Conservation (phyloP, 192 early-diverging fungal species). For the Geranomyces variabilis region DNA sequence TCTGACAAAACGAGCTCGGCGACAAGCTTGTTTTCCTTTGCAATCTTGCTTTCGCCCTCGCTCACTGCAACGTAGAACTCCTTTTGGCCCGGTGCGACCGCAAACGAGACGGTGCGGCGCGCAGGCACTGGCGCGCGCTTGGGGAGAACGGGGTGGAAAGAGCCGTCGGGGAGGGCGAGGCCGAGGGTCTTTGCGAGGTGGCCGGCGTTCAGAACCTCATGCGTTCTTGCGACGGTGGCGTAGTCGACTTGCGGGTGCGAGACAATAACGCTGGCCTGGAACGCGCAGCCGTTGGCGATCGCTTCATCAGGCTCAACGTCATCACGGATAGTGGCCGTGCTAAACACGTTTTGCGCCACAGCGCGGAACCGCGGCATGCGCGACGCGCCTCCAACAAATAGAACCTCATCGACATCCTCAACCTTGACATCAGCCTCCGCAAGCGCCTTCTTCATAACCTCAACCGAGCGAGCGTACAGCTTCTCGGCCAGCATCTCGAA, state of each 20-base stretch:
- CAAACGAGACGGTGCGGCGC: slow-evolving; percentile 74
- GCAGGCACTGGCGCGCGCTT: slow-evolving; percentile 86
- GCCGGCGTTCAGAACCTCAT: slow-evolving; percentile 64
- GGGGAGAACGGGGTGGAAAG: slow-evolving; percentile 79
- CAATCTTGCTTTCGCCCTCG: slow-evolving; percentile 72
- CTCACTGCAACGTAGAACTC: slow-evolving; percentile 80
- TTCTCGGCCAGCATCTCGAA: slow-evolving; percentile 88
- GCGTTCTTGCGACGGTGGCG: slow-evolving; percentile 52
- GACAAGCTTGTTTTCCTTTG: slow-evolving; percentile 58
- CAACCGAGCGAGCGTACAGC: slow-evolving; percentile 71
- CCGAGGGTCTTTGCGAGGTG: slow-evolving; percentile 79
- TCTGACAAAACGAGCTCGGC: slow-evolving; percentile 70
- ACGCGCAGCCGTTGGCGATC: slow-evolving; percentile 85
- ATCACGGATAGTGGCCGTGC: slow-evolving; percentile 64
- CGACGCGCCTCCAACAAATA: slow-evolving; percentile 86
- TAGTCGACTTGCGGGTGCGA: slow-evolving; percentile 57
- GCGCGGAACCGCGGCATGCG: slow-evolving; percentile 86
- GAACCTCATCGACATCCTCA: slow-evolving; percentile 83
- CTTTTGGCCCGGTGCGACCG: slow-evolving; percentile 63
- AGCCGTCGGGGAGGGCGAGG: slow-evolving; percentile 68
- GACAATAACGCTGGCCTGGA: slow-evolving; percentile 76
- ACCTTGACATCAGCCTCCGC: slow-evolving; percentile 67
- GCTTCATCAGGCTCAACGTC: slow-evolving; percentile 95
- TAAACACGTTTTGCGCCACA: slow-evolving; percentile 74
- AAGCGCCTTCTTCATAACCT: slow-evolving; percentile 69